These are phyloP conservation scores for Tricholomella constricta DNA, from an alignment of 768 basidiomycete genomes.

Conservation along the genomic window DNA sequence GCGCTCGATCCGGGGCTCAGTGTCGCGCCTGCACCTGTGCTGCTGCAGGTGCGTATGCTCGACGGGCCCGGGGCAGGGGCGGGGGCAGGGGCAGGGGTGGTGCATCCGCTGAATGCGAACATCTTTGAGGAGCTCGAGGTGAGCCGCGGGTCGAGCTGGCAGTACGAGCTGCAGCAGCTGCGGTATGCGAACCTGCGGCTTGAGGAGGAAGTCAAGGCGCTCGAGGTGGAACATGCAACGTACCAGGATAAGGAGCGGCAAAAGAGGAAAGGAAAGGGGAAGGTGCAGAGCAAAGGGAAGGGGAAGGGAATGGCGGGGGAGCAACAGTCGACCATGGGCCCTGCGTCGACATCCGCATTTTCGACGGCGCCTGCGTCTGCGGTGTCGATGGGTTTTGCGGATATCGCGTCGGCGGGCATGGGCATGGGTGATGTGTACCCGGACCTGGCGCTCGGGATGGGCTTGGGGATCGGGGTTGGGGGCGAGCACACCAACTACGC, in stretches of 20 bases:
- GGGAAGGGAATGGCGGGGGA: not conserved
- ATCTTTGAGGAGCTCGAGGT: constrained; percentile 77
- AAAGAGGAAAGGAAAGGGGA: not conserved
- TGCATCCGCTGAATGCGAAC: constrained; percentile 28
- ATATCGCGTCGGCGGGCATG: not conserved
- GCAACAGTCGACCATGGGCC: not conserved
- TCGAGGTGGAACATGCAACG: constrained; percentile 26
- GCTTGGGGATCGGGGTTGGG: not conserved
- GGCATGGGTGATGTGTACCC: not conserved
- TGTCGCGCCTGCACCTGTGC: constrained; percentile 36
- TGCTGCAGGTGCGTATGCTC: constrained; percentile 40
- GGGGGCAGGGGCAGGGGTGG: not conserved
- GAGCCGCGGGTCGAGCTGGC: constrained; percentile 79
- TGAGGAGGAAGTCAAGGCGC: constrained; percentile 49
- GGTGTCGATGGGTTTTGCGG: not conserved
- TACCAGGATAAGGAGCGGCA: not conserved
- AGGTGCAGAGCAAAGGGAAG: not conserved
- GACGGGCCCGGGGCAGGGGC: constrained; percentile 14
- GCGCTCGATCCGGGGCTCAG: constrained; percentile 13
- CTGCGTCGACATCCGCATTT: not conserved
- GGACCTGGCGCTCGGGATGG: not conserved
- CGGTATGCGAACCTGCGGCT: constrained; percentile 69
- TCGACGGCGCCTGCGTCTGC: not conserved
- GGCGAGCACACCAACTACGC: not conserved
- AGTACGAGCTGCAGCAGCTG: constrained; percentile 88